phyloP scores from a whole-genome alignment of 2,329 filamentous ascomycete genomes.

The Fusarium transvaalense region DNA sequence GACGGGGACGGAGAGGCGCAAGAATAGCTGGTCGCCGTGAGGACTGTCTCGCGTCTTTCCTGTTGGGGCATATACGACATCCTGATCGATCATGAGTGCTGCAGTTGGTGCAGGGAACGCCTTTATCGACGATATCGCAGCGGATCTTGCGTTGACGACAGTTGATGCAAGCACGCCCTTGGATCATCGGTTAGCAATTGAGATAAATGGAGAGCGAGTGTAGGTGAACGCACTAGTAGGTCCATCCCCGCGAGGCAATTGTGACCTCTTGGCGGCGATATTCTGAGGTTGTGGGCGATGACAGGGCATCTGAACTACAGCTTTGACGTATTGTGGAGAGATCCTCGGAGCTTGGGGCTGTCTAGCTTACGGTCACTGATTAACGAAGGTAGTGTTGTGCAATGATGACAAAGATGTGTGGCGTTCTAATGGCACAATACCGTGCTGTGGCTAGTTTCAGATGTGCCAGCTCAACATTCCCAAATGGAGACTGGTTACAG shows the following conservation, averaged over 20 bases:
- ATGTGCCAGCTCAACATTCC: too few relatives aligned
- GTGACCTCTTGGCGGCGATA: background rate
- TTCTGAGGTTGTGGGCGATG: background rate
- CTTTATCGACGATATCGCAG: conserved; percentile 11
- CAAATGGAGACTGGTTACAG: too few relatives aligned
- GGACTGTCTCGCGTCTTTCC: background rate
- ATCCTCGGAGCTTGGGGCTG: too few relatives aligned
- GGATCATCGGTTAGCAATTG: accelerated
- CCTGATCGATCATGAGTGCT: background rate
- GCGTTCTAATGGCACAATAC: background rate
- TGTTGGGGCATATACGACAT: conserved; percentile 10
- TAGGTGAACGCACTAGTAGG: background rate
- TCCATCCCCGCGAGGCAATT: background rate
- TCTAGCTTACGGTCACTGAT: too few relatives aligned
- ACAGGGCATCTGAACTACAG: background rate
- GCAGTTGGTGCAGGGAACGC: conserved; percentile 13
- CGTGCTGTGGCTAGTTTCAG: too few relatives aligned
- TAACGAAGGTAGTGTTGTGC: too few relatives aligned
- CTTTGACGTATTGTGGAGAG: too few relatives aligned
- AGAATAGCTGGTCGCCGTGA: background rate
- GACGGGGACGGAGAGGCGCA: conserved; percentile 1
- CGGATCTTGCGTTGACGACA: conserved; percentile 10
- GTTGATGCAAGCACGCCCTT: conserved; percentile 14
- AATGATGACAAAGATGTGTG: background rate
- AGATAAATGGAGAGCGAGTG: accelerated